phyloP scores from a whole-genome alignment of 805 yeast genomes.

The Pichia thaimueangensis region DNA sequence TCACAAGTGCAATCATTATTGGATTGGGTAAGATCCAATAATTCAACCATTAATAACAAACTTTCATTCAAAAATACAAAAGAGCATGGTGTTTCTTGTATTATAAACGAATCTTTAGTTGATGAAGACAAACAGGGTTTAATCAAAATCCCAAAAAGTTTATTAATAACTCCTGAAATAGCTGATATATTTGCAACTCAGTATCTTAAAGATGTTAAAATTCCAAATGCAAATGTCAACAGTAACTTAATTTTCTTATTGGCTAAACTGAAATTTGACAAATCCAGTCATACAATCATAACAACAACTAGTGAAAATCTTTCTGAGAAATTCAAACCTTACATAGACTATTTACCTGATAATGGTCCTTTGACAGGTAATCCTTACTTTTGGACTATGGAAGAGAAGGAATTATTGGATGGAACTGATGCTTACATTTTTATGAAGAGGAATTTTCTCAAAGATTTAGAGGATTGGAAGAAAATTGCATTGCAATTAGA shows the following conservation, averaged over 20 bases:
- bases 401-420: constrained; percentile 43
- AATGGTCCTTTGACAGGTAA: constrained; percentile 38
- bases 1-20: neutral
- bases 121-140: constrained; percentile 16
- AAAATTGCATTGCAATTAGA: constrained; percentile 20
- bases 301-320: constrained; percentile 10
- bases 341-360: constrained; percentile 43
- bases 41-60: constrained; percentile 31
- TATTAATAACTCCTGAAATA: constrained; percentile 33
- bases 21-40: constrained; percentile 31
- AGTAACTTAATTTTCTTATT: constrained; percentile 33
- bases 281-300: constrained; percentile 13
- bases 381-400: constrained; percentile 61
- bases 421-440: constrained; percentile 69
- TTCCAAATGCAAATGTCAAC: constrained; percentile 21
- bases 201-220: constrained; percentile 1
- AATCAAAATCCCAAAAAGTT: constrained; percentile 32
- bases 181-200: constrained; percentile 29
- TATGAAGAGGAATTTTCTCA: constrained; percentile 38
- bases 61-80: constrained; percentile 29
- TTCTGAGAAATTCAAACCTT: constrained; percentile 33
- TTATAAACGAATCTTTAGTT: constrained; percentile 15
- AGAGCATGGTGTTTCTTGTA: constrained; percentile 32
- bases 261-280: constrained; percentile 37
- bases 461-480: constrained; percentile 58